Percentiles rank a stretch among this genome's conserved stretches.
Evolutionary conservation across 768 basidiomycete species (phyloP).

Genomic region (Amanita subjunquillea): DNA sequence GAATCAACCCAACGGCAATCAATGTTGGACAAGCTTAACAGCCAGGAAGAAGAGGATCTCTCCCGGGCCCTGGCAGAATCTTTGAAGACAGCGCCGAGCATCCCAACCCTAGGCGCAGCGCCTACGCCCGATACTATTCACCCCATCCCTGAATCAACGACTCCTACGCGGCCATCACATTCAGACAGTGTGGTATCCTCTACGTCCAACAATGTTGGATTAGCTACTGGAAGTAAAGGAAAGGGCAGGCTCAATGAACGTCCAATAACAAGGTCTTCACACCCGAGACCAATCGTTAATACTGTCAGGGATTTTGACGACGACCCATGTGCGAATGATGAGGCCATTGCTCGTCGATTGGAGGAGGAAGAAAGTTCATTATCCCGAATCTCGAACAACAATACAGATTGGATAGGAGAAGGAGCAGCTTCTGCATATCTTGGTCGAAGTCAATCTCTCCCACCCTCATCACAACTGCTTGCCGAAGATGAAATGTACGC

Average conservation of each 20-base stretch:
- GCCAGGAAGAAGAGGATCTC: slow-evolving; percentile 58
- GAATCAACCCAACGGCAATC: slow-evolving; percentile 25
- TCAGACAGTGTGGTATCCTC: background rate
- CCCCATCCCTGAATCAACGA: background rate
- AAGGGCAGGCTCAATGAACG: background rate
- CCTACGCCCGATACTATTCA: background rate
- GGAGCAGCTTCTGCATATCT: background rate
- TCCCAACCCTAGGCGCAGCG: background rate
- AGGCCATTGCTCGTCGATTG: slow-evolving; percentile 19
- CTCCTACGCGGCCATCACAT: background rate
- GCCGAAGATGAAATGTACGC: background rate
- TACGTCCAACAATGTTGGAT: background rate
- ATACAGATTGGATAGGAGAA: background rate
- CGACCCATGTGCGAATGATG: background rate
- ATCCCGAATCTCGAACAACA: background rate
- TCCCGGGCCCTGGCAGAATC: slow-evolving; percentile 54
- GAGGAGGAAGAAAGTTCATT: slow-evolving; percentile 26
- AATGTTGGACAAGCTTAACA: slow-evolving; percentile 21
- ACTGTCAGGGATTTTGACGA: background rate
- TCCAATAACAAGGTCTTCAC: background rate
- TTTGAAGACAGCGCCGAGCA: slow-evolving; percentile 7
- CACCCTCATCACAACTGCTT: background rate
- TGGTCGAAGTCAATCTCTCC: background rate
- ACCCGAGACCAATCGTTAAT: background rate
- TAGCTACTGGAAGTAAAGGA: background rate